Conservation (phyloP, 306 rosid genomes). For the Prunus mira region DNA sequence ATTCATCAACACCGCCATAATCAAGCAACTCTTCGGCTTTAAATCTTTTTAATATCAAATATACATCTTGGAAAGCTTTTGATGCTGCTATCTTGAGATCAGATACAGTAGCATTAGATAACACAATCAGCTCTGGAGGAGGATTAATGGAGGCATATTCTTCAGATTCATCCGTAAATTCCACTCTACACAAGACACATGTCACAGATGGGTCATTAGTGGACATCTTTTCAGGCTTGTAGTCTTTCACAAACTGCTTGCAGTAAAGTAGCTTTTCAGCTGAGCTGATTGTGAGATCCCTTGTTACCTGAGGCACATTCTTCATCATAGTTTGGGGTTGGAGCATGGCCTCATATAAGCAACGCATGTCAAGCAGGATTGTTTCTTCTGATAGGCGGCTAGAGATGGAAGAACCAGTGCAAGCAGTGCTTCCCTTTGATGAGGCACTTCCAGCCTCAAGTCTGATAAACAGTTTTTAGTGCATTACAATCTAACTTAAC, state of each 20-base stretch:
- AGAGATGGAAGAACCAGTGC: constrained; percentile 34
- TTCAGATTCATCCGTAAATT: constrained; percentile 57
- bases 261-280: constrained; percentile 86
- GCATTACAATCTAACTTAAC: background rate
- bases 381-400: constrained; percentile 60
- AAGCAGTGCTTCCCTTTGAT: constrained; percentile 27
- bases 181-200: constrained; percentile 58
- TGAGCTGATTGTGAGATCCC: constrained; percentile 53
- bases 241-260: constrained; percentile 91
- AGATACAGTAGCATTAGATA: constrained; percentile 61
- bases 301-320: constrained; percentile 47
- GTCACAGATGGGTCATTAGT: constrained; percentile 28
- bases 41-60: constrained; percentile 62
- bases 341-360: constrained; percentile 68
- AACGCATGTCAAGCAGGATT: constrained; percentile 64
- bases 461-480: constrained; percentile 35
- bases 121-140: constrained; percentile 68
- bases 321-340: constrained; percentile 66
- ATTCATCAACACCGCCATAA: constrained; percentile 62
- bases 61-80: constrained; percentile 81
- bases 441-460: constrained; percentile 49
- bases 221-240: constrained; percentile 38
- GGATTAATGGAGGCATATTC: constrained; percentile 33
- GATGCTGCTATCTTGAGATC: constrained; percentile 71
- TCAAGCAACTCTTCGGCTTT: constrained; percentile 69